Conservation (phyloP, 495 filamentous ascomycete species). For the Xylaria acuta region DNA sequence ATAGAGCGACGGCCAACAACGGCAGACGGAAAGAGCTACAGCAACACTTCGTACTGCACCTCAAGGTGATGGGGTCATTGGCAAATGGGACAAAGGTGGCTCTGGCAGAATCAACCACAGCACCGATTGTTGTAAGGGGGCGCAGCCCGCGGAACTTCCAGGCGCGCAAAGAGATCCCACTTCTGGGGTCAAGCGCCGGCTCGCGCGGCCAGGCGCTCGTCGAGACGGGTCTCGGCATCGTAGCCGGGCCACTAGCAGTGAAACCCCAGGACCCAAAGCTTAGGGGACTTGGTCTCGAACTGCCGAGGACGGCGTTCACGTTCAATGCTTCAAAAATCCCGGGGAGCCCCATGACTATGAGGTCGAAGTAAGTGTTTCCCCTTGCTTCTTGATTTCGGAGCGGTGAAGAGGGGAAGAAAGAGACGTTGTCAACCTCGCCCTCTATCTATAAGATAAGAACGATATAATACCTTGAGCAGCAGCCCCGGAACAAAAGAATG, state of each 20-base stretch:
- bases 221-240: conserved; percentile 54
- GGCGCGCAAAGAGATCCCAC: conserved; percentile 74
- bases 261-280: conserved; percentile 58
- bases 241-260: conserved; percentile 54
- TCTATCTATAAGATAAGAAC: conserved; percentile 5
- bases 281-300: conserved; percentile 53
- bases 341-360: conserved; percentile 58
- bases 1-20: conserved; percentile 68
- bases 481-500: not conserved
- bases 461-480: not conserved
- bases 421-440: not conserved
- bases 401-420: not conserved
- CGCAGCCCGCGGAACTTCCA: conserved; percentile 83
- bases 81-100: conserved; percentile 71
- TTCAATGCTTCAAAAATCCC: conserved; percentile 62
- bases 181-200: conserved; percentile 72
- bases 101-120: conserved; percentile 73
- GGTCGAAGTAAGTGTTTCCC: conserved; percentile 55
- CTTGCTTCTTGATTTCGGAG: not conserved
- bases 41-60: conserved; percentile 78
- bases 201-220: conserved; percentile 64
- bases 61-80: conserved; percentile 75
- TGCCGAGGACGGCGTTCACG: conserved; percentile 58
- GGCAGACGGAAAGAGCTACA: conserved; percentile 80
- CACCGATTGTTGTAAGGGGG: conserved; percentile 78